Evolutionary conservation across 352 stramenopile species (phyloP), one percentile per base, ranked within the genome.

Genomic region (Phytophthora tubulina): DNA sequence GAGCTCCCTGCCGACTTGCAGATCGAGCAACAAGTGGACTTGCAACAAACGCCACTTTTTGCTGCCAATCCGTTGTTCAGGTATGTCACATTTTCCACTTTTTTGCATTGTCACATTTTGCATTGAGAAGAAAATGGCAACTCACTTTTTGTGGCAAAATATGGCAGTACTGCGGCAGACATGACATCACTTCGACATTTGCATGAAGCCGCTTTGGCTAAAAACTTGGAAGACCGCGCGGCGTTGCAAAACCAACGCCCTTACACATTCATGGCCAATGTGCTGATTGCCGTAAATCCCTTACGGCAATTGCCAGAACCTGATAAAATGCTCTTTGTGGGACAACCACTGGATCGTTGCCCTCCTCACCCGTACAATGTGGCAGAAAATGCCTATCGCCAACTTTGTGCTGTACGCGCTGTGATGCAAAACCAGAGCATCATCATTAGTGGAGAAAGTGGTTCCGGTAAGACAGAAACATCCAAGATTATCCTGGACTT

Each of bases 401-500:
- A 96, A 53, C 76, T 96, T 8, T 94, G 87, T 65, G 88, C 89
- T 6, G 84, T 94, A 14, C 83, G 85, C 15, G 87, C 88, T 2
- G 87, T 93, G 15, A 95, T 95, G 88, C 86, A 96, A 77, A 96
- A 96, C 73, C 96, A 99, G 77, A 98, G 89, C 36, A 98, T 99
- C 73, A 91, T 99, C 45, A 97, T 99, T 50, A 97, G 87, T 38
- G 96, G 96, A 46, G 96, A 99, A 68, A 97, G 85, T 27, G 96
- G 96, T 10, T 97, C 95, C 4, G 96, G 96, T 48, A 99, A 99
- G 78, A 99, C 96, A 1, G 95, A 98, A 69, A 98, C 94, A 15
- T 98, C 96, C 62, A 98, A 98, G 80, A 97, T 98, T 77, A 93
- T 96, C 33, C 68, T 95, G 41, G 86, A 96, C 57, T 95, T 96